phyloP scores from a whole-genome alignment of 352 stramenopile genomes.

The Globisporangium yorkense region DNA sequence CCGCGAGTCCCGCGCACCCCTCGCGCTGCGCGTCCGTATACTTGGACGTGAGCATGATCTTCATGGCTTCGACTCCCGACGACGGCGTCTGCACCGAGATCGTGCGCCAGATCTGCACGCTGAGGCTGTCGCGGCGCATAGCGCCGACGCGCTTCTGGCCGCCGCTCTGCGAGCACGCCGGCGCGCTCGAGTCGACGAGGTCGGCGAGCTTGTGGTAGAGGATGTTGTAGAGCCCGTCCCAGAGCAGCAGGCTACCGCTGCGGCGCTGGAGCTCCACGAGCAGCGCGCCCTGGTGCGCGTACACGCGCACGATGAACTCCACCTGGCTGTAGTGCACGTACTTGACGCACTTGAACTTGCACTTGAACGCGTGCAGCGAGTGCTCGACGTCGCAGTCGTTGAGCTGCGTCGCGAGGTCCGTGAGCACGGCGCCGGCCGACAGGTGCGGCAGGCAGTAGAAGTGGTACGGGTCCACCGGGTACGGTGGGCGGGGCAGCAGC shows the following conservation, averaged over 20 bases:
- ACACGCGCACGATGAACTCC: constrained; percentile 73
- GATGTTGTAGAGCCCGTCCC: constrained; percentile 76
- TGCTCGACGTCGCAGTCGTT: constrained; percentile 60
- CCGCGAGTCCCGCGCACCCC: constrained; percentile 62
- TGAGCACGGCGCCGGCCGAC: constrained; percentile 26
- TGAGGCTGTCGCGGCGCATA: constrained; percentile 39
- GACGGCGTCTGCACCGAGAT: constrained; percentile 43
- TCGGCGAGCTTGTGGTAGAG: constrained; percentile 52
- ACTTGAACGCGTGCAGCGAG: constrained; percentile 63
- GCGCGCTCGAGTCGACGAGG: constrained; percentile 39
- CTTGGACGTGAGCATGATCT: constrained; percentile 79
- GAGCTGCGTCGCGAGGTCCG: constrained; percentile 44
- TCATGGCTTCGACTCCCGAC: constrained; percentile 77
- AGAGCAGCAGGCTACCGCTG: constrained; percentile 65
- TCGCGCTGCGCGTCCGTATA: constrained; percentile 68
- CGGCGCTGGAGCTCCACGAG: constrained; percentile 77
- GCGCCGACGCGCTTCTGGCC: constrained; percentile 50
- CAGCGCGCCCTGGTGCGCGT: constrained; percentile 32
- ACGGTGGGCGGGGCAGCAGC: constrained; percentile 47
- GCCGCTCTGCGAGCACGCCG: constrained; percentile 62
- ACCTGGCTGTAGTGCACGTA: constrained; percentile 82
- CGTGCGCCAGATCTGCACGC: constrained; percentile 54
- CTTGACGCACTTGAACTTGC: constrained; percentile 86
- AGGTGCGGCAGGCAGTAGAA: constrained; percentile 53
- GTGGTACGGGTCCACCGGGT: constrained; percentile 79